Percentiles rank a stretch among this genome's conserved stretches.
Evolutionary conservation across 176 grass and related monocot genomes (phyloP).

Genomic region (Lolium rigidum): DNA sequence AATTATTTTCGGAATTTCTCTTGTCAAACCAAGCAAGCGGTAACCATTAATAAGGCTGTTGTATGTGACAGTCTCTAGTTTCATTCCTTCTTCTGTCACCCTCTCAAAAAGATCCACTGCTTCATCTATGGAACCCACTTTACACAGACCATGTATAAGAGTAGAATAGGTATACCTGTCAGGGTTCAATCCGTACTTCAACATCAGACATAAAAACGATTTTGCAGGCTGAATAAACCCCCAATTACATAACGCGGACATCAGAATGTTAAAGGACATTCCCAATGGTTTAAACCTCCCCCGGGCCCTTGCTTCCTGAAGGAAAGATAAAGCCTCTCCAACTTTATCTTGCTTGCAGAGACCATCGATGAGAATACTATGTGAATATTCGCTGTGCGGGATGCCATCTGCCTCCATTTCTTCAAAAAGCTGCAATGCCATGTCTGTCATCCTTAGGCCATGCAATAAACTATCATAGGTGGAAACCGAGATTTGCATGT

Average conservation of each 20-base stretch:
- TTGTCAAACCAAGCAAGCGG: slow-evolving; percentile 64
- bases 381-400: slow-evolving; percentile 61
- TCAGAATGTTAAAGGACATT: slow-evolving; percentile 78
- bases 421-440: slow-evolving; percentile 66
- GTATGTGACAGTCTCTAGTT: slow-evolving; percentile 69
- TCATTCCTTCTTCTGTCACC: slow-evolving; percentile 55
- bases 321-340: slow-evolving; percentile 74
- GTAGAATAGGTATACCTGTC: slow-evolving; percentile 70
- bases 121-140: slow-evolving; percentile 58
- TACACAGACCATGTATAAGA: slow-evolving; percentile 86
- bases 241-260: slow-evolving; percentile 68
- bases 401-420: slow-evolving; percentile 70
- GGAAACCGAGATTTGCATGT: slow-evolving; percentile 70
- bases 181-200: slow-evolving; percentile 80
- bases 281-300: slow-evolving; percentile 60
- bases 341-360: slow-evolving; percentile 85
- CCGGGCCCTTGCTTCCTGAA: slow-evolving; percentile 59
- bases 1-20: slow-evolving; percentile 66
- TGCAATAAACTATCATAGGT: slow-evolving; percentile 76
- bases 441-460: slow-evolving; percentile 55
- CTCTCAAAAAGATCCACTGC: slow-evolving; percentile 63
- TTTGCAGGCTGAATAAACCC: slow-evolving; percentile 62
- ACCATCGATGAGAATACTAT: slow-evolving; percentile 68
- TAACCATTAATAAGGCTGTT: slow-evolving; percentile 87
- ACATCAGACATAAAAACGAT: slow-evolving; percentile 74